These are phyloP conservation scores for Lyophyllum decastes DNA, from an alignment of 768 basidiomycete species.

Conservation along the genomic window DNA sequence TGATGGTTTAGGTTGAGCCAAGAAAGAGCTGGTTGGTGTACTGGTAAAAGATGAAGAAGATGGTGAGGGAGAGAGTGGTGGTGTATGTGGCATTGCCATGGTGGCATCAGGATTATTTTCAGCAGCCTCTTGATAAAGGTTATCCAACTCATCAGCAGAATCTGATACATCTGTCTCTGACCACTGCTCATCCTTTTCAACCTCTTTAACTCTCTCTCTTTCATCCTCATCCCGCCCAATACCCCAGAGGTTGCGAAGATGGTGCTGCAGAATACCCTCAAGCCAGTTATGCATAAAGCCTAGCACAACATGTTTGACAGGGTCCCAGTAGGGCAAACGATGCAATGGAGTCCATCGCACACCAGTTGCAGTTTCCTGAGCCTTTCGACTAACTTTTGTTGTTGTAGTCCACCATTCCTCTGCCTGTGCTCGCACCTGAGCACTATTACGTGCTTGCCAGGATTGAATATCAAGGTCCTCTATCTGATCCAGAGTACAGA, in stretches of 20 bases:
- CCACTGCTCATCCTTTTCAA: constrained; percentile 17
- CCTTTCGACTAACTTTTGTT: constrained; percentile 14
- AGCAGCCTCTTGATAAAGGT: constrained; percentile 7
- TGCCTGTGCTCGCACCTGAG: constrained; percentile 11
- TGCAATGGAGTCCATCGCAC: constrained; percentile 29
- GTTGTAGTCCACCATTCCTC: constrained; percentile 1
- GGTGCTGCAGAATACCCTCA: constrained; percentile 25
- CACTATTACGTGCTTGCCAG: not conserved
- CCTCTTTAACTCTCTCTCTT: not conserved
- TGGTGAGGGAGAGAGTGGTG: not conserved
- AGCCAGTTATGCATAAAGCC: constrained; percentile 32
- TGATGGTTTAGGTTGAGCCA: too few species aligned
- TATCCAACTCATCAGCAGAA: constrained; percentile 14
- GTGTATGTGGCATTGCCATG: not conserved
- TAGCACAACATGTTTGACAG: constrained; percentile 26
- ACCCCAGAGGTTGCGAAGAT: constrained; percentile 17
- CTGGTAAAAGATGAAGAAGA: not conserved
- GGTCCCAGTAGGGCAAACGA: constrained; percentile 28
- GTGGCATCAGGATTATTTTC: constrained; percentile 2
- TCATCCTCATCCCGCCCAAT: constrained; percentile 19
- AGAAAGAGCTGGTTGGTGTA: not conserved
- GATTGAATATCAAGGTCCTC: constrained; percentile 19
- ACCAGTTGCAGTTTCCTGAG: constrained; percentile 17
- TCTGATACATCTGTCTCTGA: constrained; percentile 18
- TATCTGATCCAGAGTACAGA: constrained; percentile 9